These are phyloP conservation scores for Chenopodium berlandieri DNA, from an alignment of 148 eudicot genomes.

Conservation along the genomic window DNA sequence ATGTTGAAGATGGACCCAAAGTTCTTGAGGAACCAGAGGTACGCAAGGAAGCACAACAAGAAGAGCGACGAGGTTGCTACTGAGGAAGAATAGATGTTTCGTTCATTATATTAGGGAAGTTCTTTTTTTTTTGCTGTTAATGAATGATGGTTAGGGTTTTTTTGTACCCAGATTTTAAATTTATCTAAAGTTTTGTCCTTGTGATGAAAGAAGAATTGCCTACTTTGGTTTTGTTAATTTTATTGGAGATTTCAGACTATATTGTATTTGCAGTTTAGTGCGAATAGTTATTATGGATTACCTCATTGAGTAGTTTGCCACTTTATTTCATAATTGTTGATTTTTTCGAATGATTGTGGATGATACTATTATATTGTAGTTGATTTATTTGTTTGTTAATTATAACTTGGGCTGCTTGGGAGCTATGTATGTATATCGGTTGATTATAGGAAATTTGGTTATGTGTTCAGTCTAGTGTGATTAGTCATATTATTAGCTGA, in stretches of 20 bases:
- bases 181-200: neutral
- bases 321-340: neutral
- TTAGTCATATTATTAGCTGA: no score
- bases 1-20: slow-evolving; percentile 74
- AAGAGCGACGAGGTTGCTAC: slow-evolving; percentile 43
- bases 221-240: no score
- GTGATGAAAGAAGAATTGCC: neutral
- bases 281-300: neutral
- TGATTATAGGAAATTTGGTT: no score
- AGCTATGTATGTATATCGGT: no score
- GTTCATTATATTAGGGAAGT: slow-evolving; percentile 9
- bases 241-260: neutral
- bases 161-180: slow-evolving; percentile 1
- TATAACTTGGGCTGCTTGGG: no score
- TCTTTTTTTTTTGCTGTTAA: neutral
- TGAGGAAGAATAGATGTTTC: slow-evolving; percentile 49
- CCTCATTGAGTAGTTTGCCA: neutral
- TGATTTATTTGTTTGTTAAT: no score
- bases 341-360: no score
- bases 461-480: no score
- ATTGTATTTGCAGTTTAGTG: neutral
- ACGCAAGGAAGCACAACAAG: slow-evolving; percentile 91
- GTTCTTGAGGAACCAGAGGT: slow-evolving; percentile 93
- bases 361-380: no score
- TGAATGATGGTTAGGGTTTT: slow-evolving; percentile 4